Base-by-base conservation (phyloP, 345 rosid genomes). In the Trapa bicornis region DNA sequence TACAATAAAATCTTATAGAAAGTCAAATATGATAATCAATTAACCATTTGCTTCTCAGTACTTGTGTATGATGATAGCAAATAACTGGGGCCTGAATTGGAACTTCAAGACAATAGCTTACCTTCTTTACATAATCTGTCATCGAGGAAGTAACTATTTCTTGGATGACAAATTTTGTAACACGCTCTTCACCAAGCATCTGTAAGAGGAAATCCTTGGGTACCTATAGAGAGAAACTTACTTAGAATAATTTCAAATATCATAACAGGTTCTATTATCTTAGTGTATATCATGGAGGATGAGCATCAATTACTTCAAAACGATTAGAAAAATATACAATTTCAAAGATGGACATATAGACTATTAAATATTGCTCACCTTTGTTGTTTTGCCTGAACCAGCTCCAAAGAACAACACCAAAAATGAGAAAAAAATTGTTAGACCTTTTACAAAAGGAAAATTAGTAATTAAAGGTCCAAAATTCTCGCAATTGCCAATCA, bases 131-230 rank as follows among this genome's bases (percentile, higher is more conserved):
- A 65, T 80, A 87, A 78, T 84, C 86, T 1, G 87, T 83, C 67
- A 84, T 61, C n/a, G 84, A 83, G n/a, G 87, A 72, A 69, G 76
- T 81, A 36, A 87, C 86, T 69, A 84, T 82, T 77, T 87, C 87
- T 75, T 83, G 80, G 33, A 84, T 75, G 41, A 83, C 87, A 75
- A 87, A 87, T 48, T 83, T 81, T 43, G 81, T 87, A 36, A 85
- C 87, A 0, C 79, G 79, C 5, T 83, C 85, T 75, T 84, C 77
- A 10, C 89, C 87, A 11, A 87, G 81, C 33, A 73, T 67, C 73
- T 81, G 80, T 47, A 83, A 66, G 56, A 87, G 83, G 77, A 87
- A 79, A 13, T 67, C 73, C 80, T 47, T 79, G 2, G 92, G 89
- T 15, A 84, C 84, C 89, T 83, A 73, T 39, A 13, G 68, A 68